A percentile compares a stretch with the other conserved stretches of the same genome.
phyloP scores from a whole-genome alignment of 106 monocot genomes.

The Platanthera guangdongensis region DNA sequence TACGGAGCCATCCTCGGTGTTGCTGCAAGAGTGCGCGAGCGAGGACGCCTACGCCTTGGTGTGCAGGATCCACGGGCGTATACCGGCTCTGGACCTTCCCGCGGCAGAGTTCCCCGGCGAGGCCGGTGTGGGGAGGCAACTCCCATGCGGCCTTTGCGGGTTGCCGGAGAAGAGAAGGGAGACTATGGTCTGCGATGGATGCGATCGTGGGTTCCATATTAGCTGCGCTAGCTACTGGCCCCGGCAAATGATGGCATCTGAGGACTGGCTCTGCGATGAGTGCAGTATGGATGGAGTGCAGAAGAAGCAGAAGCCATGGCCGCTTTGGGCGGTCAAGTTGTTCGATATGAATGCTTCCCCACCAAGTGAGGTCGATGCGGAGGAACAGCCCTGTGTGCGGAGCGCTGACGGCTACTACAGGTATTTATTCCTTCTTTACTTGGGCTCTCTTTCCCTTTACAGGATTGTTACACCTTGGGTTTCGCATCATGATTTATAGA shows the following conservation, averaged over 20 bases:
- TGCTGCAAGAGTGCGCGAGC: not conserved
- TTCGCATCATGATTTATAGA: not conserved
- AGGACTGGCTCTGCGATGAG: slow-evolving; percentile 72
- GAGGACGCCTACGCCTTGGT: slow-evolving; percentile 46
- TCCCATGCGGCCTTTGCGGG: slow-evolving; percentile 50
- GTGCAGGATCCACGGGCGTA: slow-evolving; percentile 16
- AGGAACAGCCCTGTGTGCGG: slow-evolving; percentile 10
- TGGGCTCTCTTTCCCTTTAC: not conserved
- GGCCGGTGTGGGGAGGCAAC: slow-evolving; percentile 39
- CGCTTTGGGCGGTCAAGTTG: slow-evolving; percentile 42
- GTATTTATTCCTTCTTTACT: slow-evolving; percentile 13
- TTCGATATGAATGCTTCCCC: slow-evolving; percentile 82
- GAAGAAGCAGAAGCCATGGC: slow-evolving; percentile 45
- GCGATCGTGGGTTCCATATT: slow-evolving; percentile 90
- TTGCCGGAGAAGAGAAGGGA: slow-evolving; percentile 37
- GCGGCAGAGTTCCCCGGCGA: slow-evolving; percentile 72
- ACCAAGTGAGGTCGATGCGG: slow-evolving; percentile 37
- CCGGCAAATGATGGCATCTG: slow-evolving; percentile 9
- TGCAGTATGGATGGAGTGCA: slow-evolving; percentile 39
- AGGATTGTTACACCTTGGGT: not conserved
- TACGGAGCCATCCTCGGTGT: not conserved
- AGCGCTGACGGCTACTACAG: slow-evolving; percentile 12
- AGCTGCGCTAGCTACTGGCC: slow-evolving; percentile 33
- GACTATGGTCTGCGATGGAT: slow-evolving; percentile 87
- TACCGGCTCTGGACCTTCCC: not conserved